Evolutionary conservation across 192 early-diverging fungal species (phyloP).

Genomic region (Cetraspora pellucida): DNA sequence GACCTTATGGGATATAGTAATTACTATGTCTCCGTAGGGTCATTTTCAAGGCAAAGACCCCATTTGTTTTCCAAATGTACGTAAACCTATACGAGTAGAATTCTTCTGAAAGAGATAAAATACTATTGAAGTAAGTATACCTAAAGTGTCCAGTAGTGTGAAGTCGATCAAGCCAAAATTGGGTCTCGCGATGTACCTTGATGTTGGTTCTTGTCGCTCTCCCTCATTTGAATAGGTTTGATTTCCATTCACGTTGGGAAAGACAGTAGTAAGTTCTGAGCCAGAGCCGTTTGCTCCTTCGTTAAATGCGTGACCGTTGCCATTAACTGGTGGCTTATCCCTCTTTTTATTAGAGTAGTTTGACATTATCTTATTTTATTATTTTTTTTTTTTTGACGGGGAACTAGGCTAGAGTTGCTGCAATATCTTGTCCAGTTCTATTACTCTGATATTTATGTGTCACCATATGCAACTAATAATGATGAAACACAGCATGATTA

Average conservation of each 20-base stretch:
- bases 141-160: slow-evolving; percentile 48
- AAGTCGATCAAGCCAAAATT: slow-evolving; percentile 48
- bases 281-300: not conserved
- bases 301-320: not conserved
- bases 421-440: too few relatives aligned
- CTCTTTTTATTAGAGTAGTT: slow-evolving; percentile 8
- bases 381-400: too few relatives aligned
- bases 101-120: not conserved
- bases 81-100: not conserved
- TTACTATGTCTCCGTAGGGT: too few relatives aligned
- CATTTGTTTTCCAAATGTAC: not conserved
- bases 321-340: slow-evolving; percentile 9
- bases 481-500: too few relatives aligned
- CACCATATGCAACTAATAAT: too few relatives aligned
- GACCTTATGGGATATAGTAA: too few relatives aligned
- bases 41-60: too few relatives aligned
- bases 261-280: not conserved
- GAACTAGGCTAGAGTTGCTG: too few relatives aligned
- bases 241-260: not conserved
- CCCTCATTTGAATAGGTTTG: slow-evolving; percentile 10
- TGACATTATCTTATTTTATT: too few relatives aligned
- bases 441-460: too few relatives aligned
- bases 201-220: not conserved
- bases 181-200: slow-evolving; percentile 44
- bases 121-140: slow-evolving; percentile 27